These are phyloP conservation scores for Cadophora luteo-olivacea DNA, from an alignment of 2,329 filamentous ascomycete genomes.

Conservation along the genomic window DNA sequence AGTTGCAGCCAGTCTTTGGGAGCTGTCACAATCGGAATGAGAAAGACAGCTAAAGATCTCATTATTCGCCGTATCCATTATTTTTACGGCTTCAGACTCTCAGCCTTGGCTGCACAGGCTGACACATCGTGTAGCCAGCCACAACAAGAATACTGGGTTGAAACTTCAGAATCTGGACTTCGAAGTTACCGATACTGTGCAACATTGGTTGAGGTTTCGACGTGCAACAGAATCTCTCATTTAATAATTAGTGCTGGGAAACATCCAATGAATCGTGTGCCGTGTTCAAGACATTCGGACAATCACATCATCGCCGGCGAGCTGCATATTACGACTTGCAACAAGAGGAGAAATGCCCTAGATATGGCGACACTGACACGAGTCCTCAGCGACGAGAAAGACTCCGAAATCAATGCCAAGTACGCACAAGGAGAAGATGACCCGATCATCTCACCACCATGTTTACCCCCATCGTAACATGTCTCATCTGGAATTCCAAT, in stretches of 20 bases:
- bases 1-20: background rate
- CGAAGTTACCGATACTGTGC: no score
- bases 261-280: background rate
- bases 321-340: constrained; percentile 5
- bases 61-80: no score
- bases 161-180: no score
- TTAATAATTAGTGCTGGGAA: background rate
- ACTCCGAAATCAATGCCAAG: background rate
- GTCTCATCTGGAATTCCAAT: no score
- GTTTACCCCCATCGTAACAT: background rate
- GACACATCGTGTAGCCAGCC: no score
- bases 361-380: background rate
- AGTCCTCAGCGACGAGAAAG: background rate
- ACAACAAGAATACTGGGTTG: no score
- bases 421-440: background rate
- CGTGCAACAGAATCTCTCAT: background rate
- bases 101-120: no score
- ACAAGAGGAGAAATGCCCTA: background rate
- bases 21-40: background rate
- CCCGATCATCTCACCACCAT: background rate
- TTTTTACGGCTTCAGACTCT: no score
- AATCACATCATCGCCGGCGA: background rate
- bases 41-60: no score
- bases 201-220: background rate
- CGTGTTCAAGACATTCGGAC: background rate